A percentile compares a stretch with the other conserved stretches of the same genome.
Evolutionary conservation across 2,329 filamentous ascomycete genomes (phyloP).

Genomic region (Cladosporium sp.): DNA sequence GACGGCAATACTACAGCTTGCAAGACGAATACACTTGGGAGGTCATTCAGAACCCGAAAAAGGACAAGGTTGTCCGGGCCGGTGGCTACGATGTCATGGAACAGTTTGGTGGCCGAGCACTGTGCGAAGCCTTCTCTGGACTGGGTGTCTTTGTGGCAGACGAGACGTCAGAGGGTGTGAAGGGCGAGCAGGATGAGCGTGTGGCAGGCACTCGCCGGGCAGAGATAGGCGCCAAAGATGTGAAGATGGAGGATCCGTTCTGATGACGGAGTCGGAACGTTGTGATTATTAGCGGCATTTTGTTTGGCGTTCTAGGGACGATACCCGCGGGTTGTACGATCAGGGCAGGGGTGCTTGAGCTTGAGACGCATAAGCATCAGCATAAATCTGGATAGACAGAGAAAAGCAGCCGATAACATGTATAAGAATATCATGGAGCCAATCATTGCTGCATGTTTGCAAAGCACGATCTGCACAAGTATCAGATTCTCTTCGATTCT

Average conservation of each 20-base stretch:
- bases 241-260: constrained; percentile 40
- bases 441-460: too few species aligned
- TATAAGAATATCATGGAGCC: too few species aligned
- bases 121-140: constrained; percentile 87
- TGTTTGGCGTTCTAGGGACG: neutral
- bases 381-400: too few species aligned
- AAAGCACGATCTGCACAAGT: too few species aligned
- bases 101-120: constrained; percentile 65
- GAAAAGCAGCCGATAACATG: too few species aligned
- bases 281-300: neutral
- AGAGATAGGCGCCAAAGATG: constrained; percentile 55
- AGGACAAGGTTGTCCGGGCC: constrained; percentile 60
- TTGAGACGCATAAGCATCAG: too few species aligned
- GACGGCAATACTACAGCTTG: constrained; percentile 62
- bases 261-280: constrained; percentile 9
- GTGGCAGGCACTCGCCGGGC: constrained; percentile 33
- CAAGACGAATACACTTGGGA: constrained; percentile 67
- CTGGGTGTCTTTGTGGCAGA: constrained; percentile 82
- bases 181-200: constrained; percentile 26
- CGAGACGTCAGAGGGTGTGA: constrained; percentile 47
- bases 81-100: constrained; percentile 80
- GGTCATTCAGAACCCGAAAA: constrained; percentile 62
- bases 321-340: neutral
- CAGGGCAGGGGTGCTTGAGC: too few species aligned
- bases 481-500: too few species aligned